Base-by-base conservation (phyloP, 148 eudicot species). In the Pouteria glomerata region DNA sequence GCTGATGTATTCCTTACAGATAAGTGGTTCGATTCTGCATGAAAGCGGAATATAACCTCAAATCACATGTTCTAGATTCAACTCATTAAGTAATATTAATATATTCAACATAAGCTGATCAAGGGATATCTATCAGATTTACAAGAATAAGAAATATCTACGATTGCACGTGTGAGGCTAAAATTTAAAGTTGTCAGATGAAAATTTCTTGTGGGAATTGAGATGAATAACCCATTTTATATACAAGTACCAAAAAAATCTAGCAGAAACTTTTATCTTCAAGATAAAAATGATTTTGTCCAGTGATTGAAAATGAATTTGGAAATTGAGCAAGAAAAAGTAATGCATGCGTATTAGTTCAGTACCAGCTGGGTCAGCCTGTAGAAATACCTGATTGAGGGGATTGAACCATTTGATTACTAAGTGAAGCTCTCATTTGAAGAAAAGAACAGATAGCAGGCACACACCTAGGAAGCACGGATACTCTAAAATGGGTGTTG, bases 11-110 rank as follows among this genome's bases (percentile, higher is more conserved):
- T 95, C 98, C 81, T 85, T 89, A 79, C 97, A 95, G 39, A 95
- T 65, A 35, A 95, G 88, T 50, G 98, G 97, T 77, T 95, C 98
- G 68, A 95, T 66, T 82, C 98, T 94, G 97, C 57, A 74, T 50
- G 21, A 72, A 69, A 74, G 75, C 57, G 51, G 31, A 69, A 55
- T 65, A 50, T 42, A 73, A 35, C 26, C 56, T 75, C 51, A 56
- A 19, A n/a, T 19, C 44, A 62, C 26, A 8, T 45, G 52, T 24
- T 42, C 19, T 53, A 6, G 23, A 67, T 47, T 4, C 72, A 47
- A 67, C 10, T 14, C 26, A 50, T 11, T 52, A 29, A 72, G 35
- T 65, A 18, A 41, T n/a, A n/a, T n/a, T n/a, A n/a, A n/a, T 42
- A 58, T 58, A 42, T 70, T 50, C 31, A 52, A 56, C 33, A 56